Evolutionary conservation across 1,284 basidiomycete genomes (phyloP), one percentile per base, ranked within the genome.

Genomic region (Trichosporon asahii): DNA sequence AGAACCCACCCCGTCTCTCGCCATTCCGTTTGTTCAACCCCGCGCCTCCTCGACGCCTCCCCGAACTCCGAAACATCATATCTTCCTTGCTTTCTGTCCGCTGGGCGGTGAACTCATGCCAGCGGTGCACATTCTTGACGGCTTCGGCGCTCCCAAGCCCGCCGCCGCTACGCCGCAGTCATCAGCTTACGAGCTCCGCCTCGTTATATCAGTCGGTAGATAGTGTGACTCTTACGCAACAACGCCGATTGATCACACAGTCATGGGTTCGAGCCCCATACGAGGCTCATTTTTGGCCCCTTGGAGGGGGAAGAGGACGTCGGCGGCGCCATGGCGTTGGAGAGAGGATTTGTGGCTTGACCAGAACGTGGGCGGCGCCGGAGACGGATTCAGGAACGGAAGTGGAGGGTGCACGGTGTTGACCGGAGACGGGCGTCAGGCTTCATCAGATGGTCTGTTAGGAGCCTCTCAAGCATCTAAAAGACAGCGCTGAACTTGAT

Each of bases 171-270:
- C 49, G 6, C 21, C 49, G 49, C 49, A 25, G 49, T 18, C n/a
- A 6, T 7, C 49, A 53, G 49, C 49, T 53, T 53, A 18, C 49
- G 49, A 53, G 49, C 49, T 53, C 11, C 49, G 49, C 49, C 49
- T 53, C 49, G 49, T 53, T 53, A 53, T 53, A 53, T 53, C 49
- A 53, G 49, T 53, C 49, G 49, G 49, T 53, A 53, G 49, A 53
- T 53, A 53, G 49, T 53, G 49, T 53, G 49, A 53, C 49, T 53
- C 49, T 53, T 53, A 53, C 49, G 49, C 49, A n/a, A 6, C 23
- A 25, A 18, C n/a, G 49, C 49, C 49, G 49, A 53, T 53, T 53
- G 49, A 53, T 53, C 49, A 53, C 49, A 53, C 49, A 53, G 49
- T 53, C 49, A 53, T 53, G 49, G 49, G 49, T 53, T 53, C 49